Conservation (phyloP, 1,284 basidiomycete species). For the Ceratorhiza oryzae-sativae region DNA sequence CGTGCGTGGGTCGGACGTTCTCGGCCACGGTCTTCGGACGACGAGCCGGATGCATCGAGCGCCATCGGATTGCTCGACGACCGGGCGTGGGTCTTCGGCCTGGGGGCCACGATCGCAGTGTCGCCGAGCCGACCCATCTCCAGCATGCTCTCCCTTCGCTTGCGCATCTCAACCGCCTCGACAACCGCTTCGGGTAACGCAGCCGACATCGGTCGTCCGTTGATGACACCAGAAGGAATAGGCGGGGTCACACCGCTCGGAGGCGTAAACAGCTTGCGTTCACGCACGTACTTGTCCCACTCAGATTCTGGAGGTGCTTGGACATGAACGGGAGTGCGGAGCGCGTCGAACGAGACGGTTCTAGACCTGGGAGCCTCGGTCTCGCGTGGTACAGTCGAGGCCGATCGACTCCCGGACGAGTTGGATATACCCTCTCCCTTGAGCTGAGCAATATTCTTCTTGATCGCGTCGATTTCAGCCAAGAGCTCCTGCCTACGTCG, state of each 20-base stretch:
- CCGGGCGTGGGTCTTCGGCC: background rate
- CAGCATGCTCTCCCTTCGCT: conserved; percentile 66
- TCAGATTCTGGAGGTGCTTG: conserved; percentile 69
- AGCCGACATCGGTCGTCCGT: conserved; percentile 46
- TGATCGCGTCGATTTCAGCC: conserved; percentile 77
- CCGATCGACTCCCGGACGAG: background rate
- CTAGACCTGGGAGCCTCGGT: conserved; percentile 38
- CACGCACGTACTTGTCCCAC: conserved; percentile 80
- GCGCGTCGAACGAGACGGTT: conserved; percentile 53
- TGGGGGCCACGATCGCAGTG: background rate
- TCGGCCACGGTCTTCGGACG: background rate
- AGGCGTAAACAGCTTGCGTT: conserved; percentile 79
- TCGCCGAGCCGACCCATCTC: conserved; percentile 50
- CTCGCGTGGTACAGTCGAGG: conserved; percentile 23
- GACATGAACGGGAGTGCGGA: conserved; percentile 60
- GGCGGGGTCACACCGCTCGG: conserved; percentile 78
- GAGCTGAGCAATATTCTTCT: conserved; percentile 71
- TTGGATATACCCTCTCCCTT: conserved; percentile 9
- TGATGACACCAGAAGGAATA: conserved; percentile 65
- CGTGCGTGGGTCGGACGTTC: conserved; percentile 60
- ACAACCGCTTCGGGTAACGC: conserved; percentile 71
- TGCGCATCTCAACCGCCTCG: conserved; percentile 72
- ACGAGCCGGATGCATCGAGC: background rate
- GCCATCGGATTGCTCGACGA: conserved; percentile 19
- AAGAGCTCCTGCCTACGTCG: conserved; percentile 72